Evolutionary conservation across 2,329 filamentous ascomycete species (phyloP).

Genomic region (Pseudogymnoascus sp.): DNA sequence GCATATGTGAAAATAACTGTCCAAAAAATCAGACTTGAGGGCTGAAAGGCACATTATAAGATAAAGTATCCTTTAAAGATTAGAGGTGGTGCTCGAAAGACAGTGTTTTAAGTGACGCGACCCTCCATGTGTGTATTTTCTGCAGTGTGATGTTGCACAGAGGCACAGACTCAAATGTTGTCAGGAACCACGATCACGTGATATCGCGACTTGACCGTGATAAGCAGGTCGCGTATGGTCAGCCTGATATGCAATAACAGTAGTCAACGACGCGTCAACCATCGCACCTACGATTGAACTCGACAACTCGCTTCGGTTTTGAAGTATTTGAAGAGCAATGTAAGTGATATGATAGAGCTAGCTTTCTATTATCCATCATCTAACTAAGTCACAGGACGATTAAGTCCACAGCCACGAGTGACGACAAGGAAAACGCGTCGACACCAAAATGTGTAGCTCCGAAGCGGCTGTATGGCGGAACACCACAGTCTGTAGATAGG

Average conservation of each 20-base stretch:
- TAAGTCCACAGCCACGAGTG: conserved; percentile 17
- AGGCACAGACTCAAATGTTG: not conserved
- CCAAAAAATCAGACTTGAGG: not conserved
- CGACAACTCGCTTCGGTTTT: not conserved
- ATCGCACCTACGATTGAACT: not conserved
- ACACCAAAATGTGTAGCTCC: conserved; percentile 15
- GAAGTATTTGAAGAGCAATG: not conserved
- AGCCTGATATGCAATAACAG: not conserved
- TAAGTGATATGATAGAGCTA: not conserved
- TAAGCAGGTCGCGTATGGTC: not conserved
- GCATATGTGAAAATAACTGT: not conserved
- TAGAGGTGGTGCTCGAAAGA: not conserved
- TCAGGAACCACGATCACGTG: not conserved
- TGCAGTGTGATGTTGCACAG: not conserved
- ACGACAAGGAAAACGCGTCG: conserved; percentile 35
- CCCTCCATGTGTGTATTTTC: not conserved
- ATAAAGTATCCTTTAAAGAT: not conserved
- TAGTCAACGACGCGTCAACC: not conserved
- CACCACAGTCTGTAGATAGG: conserved; percentile 58
- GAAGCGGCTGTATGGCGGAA: conserved; percentile 35
- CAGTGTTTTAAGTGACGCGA: not conserved
- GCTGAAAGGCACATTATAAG: not conserved
- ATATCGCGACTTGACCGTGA: not conserved
- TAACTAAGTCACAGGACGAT: not conserved
- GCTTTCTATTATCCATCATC: not conserved